Conservation (phyloP, 2,329 filamentous ascomycete species). For the Byssochlamys sp. region DNA sequence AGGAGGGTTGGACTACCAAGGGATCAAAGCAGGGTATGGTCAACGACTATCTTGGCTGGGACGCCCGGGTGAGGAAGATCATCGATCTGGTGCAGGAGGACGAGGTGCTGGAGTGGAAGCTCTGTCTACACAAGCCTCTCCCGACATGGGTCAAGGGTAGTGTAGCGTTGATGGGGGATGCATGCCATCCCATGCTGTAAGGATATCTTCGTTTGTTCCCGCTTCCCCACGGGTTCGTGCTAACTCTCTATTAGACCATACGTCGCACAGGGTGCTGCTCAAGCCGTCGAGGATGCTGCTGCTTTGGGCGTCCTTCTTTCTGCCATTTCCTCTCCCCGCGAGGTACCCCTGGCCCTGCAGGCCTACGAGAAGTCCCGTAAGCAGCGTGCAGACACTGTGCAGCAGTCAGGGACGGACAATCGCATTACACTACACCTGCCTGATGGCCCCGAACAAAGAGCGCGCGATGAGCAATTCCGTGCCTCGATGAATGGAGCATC, state of each 20-base stretch:
- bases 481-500: constrained; percentile 15
- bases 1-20: constrained; percentile 55
- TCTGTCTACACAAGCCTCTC: constrained; percentile 25
- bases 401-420: constrained; percentile 28
- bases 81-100: constrained; percentile 51
- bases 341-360: constrained; percentile 26
- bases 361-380: constrained; percentile 31
- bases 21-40: constrained; percentile 54
- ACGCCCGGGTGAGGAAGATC: constrained; percentile 50
- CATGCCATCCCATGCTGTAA: constrained; percentile 38
- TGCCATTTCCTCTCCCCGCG: constrained; percentile 18
- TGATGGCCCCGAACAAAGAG: constrained; percentile 31
- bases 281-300: constrained; percentile 36
- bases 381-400: constrained; percentile 29
- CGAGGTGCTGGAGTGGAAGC: constrained; percentile 31
- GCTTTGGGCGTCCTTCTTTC: constrained; percentile 27
- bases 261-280: constrained; percentile 38
- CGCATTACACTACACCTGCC: constrained; percentile 28
- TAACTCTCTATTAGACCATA: constrained; percentile 19
- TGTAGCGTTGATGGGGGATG: constrained; percentile 34
- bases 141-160: constrained; percentile 25
- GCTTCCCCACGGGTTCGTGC: background rate
- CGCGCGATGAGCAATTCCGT: constrained; percentile 32
- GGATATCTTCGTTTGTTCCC: constrained; percentile 7
- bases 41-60: constrained; percentile 53